phyloP scores from a whole-genome alignment of 1,139 yeast genomes.

The Candida frijolesensis region DNA sequence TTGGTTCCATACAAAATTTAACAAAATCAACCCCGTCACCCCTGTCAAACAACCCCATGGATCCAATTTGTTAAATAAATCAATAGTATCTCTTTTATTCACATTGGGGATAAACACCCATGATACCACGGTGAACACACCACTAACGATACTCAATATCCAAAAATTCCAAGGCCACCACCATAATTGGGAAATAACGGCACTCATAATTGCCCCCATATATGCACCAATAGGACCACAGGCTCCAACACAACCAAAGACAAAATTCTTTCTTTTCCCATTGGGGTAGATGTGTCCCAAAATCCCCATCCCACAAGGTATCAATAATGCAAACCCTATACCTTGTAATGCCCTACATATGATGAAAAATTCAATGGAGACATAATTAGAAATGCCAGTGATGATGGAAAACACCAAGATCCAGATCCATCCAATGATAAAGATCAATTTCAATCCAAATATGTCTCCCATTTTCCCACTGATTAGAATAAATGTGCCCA shows the following conservation, averaged over 20 bases:
- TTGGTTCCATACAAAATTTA: constrained; percentile 57
- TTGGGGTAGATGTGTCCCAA: constrained; percentile 43
- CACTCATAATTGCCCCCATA: constrained; percentile 51
- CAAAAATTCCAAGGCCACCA: constrained; percentile 61
- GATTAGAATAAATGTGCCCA: constrained; percentile 54
- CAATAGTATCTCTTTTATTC: neutral
- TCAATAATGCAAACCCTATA: constrained; percentile 52
- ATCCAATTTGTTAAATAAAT: constrained; percentile 32
- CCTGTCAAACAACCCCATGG: constrained; percentile 49
- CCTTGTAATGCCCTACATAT: constrained; percentile 57
- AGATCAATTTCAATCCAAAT: constrained; percentile 48
- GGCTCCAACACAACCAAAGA: constrained; percentile 54
- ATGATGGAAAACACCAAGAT: constrained; percentile 45
- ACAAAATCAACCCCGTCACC: constrained; percentile 46
- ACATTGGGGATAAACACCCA: constrained; percentile 35
- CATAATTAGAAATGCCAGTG: constrained; percentile 50
- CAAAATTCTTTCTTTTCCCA: constrained; percentile 51
- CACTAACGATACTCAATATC: constrained; percentile 41
- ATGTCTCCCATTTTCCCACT: constrained; percentile 58
- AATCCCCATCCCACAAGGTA: constrained; percentile 57
- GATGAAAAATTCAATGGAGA: constrained; percentile 48
- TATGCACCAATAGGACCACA: constrained; percentile 60
- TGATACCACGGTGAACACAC: constrained; percentile 29
- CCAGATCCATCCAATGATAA: constrained; percentile 50
- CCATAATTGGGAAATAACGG: constrained; percentile 41